Percentiles rank a stretch among this genome's conserved stretches.
Evolutionary conservation across 805 yeast species (phyloP).

Genomic region (Cyberlindnera euphorbiiphila): DNA sequence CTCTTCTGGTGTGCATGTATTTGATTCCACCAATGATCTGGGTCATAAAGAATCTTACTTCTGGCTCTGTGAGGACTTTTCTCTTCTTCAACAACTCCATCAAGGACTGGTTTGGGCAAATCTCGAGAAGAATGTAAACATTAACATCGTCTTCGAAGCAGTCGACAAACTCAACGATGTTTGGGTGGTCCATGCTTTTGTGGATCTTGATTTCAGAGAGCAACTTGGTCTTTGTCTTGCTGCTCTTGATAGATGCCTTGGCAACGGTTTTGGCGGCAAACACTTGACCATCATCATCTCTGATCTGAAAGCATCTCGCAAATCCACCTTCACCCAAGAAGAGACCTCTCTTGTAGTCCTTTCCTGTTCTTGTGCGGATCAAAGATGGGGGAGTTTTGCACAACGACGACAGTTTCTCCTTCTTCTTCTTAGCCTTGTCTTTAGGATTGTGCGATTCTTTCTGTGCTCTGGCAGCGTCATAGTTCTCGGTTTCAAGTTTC

Average conservation of each 20-base stretch:
- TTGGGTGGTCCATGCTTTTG: slow-evolving; percentile 81
- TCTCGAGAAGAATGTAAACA: slow-evolving; percentile 89
- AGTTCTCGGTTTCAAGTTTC: slow-evolving; percentile 19
- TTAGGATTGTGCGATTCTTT: slow-evolving; percentile 23
- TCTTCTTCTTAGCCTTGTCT: slow-evolving; percentile 58
- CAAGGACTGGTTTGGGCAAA: slow-evolving; percentile 90
- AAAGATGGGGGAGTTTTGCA: slow-evolving; percentile 97
- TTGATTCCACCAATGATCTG: slow-evolving; percentile 93
- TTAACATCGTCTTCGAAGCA: slow-evolving; percentile 96
- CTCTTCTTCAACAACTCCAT: slow-evolving; percentile 89
- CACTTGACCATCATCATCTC: slow-evolving; percentile 79
- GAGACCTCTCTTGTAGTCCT: slow-evolving; percentile 84
- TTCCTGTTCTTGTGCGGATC: slow-evolving; percentile 80
- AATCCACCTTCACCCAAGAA: slow-evolving; percentile 98
- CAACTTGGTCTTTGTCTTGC: slow-evolving; percentile 78
- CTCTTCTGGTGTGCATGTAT: slow-evolving; percentile 87
- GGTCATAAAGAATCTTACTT: slow-evolving; percentile 82
- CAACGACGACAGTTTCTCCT: slow-evolving; percentile 82
- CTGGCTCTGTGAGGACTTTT: slow-evolving; percentile 84
- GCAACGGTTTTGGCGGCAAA: slow-evolving; percentile 98
- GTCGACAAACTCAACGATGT: slow-evolving; percentile 88
- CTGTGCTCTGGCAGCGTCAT: slow-evolving; percentile 13
- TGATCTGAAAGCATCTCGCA: slow-evolving; percentile 97
- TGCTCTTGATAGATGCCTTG: slow-evolving; percentile 85
- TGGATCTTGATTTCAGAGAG: slow-evolving; percentile 94